Conservation (phyloP, 441 rosid genomes). For the Biscutella laevigata region DNA sequence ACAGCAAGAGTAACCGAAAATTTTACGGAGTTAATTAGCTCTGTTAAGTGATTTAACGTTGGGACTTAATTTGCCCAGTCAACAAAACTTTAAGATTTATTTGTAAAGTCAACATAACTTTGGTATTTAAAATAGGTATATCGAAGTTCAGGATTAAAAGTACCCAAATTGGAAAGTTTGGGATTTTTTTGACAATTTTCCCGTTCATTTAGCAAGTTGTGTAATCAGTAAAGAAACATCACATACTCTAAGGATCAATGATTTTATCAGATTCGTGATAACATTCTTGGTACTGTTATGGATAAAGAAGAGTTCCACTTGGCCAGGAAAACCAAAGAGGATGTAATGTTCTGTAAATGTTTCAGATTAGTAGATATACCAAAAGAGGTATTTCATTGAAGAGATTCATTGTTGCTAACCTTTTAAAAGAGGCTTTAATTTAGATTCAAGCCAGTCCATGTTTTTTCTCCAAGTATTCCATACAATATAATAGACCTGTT, state of each 20-base stretch:
- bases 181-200: too few species aligned
- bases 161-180: too few species aligned
- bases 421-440: constrained; percentile 69
- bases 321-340: constrained; percentile 95
- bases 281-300: constrained; percentile 71
- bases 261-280: constrained; percentile 63
- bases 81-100: too few species aligned
- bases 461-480: constrained; percentile 86
- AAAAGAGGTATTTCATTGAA: too few species aligned
- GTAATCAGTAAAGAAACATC: neutral
- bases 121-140: too few species aligned
- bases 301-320: constrained; percentile 81
- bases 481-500: constrained; percentile 79
- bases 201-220: neutral
- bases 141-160: too few species aligned
- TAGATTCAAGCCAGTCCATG: constrained; percentile 81
- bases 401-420: constrained; percentile 29
- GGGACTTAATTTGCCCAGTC: too few species aligned
- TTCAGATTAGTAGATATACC: too few species aligned
- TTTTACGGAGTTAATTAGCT: too few species aligned
- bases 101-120: too few species aligned
- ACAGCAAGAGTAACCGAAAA: too few species aligned
- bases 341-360: constrained; percentile 74
- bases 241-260: constrained; percentile 71
- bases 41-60: too few species aligned